phyloP scores from a whole-genome alignment of 257 asterid genomes.

The Fraxinus cuspidata region DNA sequence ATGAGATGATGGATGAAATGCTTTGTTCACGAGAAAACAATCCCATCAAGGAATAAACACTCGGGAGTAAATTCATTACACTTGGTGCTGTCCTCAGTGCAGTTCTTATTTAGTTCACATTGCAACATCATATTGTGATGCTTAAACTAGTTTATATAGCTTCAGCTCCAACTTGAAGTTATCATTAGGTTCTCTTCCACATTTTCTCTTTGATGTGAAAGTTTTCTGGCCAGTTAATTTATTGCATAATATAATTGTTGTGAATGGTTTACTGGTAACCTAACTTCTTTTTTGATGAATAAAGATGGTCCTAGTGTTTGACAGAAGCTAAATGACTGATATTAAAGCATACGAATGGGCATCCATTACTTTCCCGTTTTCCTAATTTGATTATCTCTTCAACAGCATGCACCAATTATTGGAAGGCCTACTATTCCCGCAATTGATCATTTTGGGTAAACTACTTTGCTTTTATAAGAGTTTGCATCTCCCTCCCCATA shows the following conservation, averaged over 20 bases:
- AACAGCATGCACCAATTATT: slow-evolving; percentile 74
- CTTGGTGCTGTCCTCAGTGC: neutral
- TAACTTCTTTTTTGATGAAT: slow-evolving; percentile 13
- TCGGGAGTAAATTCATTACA: too few species aligned
- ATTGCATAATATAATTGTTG: neutral
- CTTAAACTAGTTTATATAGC: slow-evolving; percentile 9
- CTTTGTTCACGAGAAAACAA: slow-evolving; percentile 3
- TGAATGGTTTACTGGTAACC: neutral
- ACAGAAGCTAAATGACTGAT: slow-evolving; percentile 16
- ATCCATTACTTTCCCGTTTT: slow-evolving; percentile 16
- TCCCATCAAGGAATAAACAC: neutral
- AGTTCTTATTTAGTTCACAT: neutral
- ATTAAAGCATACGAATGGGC: slow-evolving; percentile 8
- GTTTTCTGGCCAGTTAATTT: neutral
- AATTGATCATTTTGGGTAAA: slow-evolving; percentile 67
- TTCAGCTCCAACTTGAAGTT: slow-evolving; percentile 2
- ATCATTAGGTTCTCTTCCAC: neutral
- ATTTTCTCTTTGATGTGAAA: neutral
- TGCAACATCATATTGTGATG: slow-evolving; percentile 3
- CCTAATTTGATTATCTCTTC: slow-evolving; percentile 29
- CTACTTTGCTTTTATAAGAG: slow-evolving; percentile 25
- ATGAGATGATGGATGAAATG: slow-evolving; percentile 9
- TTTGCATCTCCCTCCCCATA: neutral
- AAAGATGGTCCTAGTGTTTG: slow-evolving; percentile 5
- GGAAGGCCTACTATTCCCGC: slow-evolving; percentile 86